These are phyloP conservation scores for Cokeromyces recurvatus DNA, from an alignment of 371 early-diverging fungal species.

Conservation along the genomic window DNA sequence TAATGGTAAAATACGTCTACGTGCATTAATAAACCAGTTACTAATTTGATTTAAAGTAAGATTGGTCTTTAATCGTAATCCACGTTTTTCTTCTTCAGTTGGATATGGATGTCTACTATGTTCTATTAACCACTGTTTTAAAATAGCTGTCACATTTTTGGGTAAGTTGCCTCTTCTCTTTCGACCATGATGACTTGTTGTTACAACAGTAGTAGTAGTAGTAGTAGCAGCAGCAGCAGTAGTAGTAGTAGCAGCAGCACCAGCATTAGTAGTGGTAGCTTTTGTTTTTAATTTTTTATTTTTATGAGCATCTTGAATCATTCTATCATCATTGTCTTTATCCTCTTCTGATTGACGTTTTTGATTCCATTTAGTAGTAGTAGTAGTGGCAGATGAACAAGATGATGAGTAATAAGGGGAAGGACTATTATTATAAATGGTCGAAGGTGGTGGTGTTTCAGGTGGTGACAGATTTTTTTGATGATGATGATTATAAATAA, in stretches of 20 bases:
- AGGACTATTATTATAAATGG: too few species aligned
- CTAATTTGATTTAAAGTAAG: conserved; percentile 68
- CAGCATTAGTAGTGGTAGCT: not conserved
- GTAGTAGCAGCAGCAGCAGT: not conserved
- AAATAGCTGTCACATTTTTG: conserved; percentile 45
- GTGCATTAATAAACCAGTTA: conserved; percentile 81
- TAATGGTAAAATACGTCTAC: conserved; percentile 47
- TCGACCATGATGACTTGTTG: conserved; percentile 2
- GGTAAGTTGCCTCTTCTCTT: conserved; percentile 49
- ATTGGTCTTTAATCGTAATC: conserved; percentile 49
- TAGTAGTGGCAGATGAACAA: not conserved
- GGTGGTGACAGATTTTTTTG: conserved; percentile 4
- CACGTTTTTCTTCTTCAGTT: conserved; percentile 63
- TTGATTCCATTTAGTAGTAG: not conserved
- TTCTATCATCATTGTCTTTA: too few species aligned
- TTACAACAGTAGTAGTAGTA: not conserved
- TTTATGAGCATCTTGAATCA: too few species aligned
- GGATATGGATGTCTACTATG: conserved; percentile 73
- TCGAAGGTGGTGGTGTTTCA: conserved; percentile 2
- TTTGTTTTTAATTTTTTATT: too few species aligned
- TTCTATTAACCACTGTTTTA: conserved; percentile 65
- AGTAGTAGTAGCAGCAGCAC: not conserved
- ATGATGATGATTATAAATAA: too few species aligned
- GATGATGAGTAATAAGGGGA: too few species aligned
- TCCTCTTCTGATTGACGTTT: too few species aligned